Evolutionary conservation across 805 yeast species (phyloP).

Genomic region (Wickerhamiella allomyrinae): DNA sequence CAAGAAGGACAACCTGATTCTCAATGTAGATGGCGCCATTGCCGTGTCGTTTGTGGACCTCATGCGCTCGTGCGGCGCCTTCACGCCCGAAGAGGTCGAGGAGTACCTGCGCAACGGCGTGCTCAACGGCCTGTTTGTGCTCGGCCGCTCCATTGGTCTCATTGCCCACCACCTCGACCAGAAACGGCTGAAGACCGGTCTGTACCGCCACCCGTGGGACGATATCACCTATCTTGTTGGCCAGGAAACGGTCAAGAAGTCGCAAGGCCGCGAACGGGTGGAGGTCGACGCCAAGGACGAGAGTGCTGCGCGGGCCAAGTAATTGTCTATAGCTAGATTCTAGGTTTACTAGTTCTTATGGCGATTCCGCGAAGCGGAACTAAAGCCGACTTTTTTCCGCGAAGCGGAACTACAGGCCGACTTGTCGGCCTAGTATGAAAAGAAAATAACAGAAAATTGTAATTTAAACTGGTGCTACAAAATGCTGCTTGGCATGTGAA

Average conservation of each 20-base stretch:
- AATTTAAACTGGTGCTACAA: too few relatives aligned
- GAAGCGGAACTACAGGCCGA: too few relatives aligned
- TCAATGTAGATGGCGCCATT: slow-evolving; percentile 34
- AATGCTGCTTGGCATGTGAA: too few relatives aligned
- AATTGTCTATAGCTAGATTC: neutral
- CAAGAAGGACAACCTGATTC: slow-evolving; percentile 33
- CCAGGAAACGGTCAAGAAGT: slow-evolving; percentile 22
- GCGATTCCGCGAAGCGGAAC: too few relatives aligned
- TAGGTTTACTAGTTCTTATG: too few relatives aligned
- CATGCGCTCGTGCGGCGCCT: slow-evolving; percentile 32
- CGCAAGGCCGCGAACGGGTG: slow-evolving; percentile 22
- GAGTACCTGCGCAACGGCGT: slow-evolving; percentile 34
- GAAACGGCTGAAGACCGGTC: slow-evolving; percentile 33
- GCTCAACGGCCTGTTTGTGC: slow-evolving; percentile 33
- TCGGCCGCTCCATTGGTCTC: slow-evolving; percentile 34
- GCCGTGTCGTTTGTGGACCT: slow-evolving; percentile 33
- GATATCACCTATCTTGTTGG: slow-evolving; percentile 32
- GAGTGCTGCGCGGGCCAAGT: slow-evolving; percentile 2
- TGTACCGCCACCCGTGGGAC: slow-evolving; percentile 36
- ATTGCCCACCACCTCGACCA: slow-evolving; percentile 35
- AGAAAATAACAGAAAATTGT: too few relatives aligned
- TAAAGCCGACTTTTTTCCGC: too few relatives aligned
- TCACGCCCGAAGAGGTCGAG: slow-evolving; percentile 32
- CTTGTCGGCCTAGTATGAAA: too few relatives aligned
- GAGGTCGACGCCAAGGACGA: slow-evolving; percentile 23